Percentiles rank a stretch among this genome's conserved stretches.
Conservation (phyloP, 371 early-diverging fungal genomes). For the Mortierella sp. region DNA sequence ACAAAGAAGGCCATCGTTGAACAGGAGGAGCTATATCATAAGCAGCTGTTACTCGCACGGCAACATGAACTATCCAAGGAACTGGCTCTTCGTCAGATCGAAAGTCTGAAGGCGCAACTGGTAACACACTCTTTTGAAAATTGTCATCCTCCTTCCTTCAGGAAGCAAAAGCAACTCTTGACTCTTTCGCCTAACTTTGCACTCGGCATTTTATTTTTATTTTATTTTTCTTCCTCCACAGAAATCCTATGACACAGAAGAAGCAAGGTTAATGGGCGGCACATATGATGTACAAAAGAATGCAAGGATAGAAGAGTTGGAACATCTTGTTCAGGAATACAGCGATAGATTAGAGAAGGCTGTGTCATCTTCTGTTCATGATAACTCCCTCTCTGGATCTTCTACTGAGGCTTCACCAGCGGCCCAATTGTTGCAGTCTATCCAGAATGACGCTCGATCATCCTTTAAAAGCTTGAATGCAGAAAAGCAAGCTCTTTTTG, state of each 20-base stretch:
- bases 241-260: constrained; percentile 75
- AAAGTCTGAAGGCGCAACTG: constrained; percentile 37
- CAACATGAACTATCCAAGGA: constrained; percentile 37
- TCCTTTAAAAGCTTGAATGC: constrained; percentile 16
- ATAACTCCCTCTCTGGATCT: background rate
- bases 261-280: constrained; percentile 54
- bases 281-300: constrained; percentile 67
- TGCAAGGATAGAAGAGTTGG: constrained; percentile 67
- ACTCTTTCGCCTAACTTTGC: too few species aligned
- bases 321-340: constrained; percentile 68
- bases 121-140: constrained; percentile 16
- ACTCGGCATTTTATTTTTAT: background rate
- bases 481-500: constrained; percentile 26
- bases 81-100: constrained; percentile 41
- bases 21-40: constrained; percentile 32
- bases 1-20: constrained; percentile 18
- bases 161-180: too few species aligned
- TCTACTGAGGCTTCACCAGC: background rate
- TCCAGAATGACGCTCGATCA: constrained; percentile 2
- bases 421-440: constrained; percentile 18
- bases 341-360: constrained; percentile 53
- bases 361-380: background rate
- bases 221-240: constrained; percentile 19
- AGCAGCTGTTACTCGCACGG: constrained; percentile 18
- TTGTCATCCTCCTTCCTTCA: too few species aligned